phyloP scores from a whole-genome alignment of 352 stramenopile species.

The Blastocystis sp. region DNA sequence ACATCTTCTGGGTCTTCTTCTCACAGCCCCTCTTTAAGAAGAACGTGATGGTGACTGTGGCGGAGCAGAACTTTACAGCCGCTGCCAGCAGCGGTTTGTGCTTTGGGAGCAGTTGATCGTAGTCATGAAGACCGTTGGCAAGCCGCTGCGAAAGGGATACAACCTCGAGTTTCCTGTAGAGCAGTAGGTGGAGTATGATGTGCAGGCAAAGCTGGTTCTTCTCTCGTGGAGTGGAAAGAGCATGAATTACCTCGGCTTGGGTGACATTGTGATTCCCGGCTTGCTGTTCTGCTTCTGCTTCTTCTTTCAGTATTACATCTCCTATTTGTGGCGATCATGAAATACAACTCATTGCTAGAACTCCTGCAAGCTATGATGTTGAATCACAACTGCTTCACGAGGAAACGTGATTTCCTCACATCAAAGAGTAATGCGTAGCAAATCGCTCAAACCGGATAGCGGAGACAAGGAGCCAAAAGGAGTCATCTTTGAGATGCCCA shows the following conservation, averaged over 20 bases:
- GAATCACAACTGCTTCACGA: no score
- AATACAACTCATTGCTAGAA: neutral
- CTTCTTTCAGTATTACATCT: neutral
- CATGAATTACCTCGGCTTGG: slow-evolving; percentile 13
- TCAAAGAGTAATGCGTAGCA: no score
- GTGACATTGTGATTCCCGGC: slow-evolving; percentile 7
- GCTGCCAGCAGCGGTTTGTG: neutral
- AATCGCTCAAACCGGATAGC: no score
- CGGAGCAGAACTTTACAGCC: slow-evolving; percentile 14
- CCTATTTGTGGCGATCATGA: neutral
- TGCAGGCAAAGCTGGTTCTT: slow-evolving; percentile 15
- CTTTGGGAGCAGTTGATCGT: neutral
- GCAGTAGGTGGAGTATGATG: neutral
- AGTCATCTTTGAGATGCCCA: neutral
- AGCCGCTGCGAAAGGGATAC: neutral
- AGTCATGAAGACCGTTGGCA: neutral
- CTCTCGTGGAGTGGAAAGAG: neutral
- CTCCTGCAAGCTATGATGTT: no score
- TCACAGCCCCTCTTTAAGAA: slow-evolving; percentile 19
- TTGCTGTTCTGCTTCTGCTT: slow-evolving; percentile 29
- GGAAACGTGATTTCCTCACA: no score
- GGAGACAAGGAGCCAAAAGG: neutral
- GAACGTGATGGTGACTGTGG: slow-evolving; percentile 53
- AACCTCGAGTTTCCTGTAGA: slow-evolving; percentile 29
- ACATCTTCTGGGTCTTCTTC: slow-evolving; percentile 56